Evolutionary conservation across 805 yeast species (phyloP), one percentile per base, ranked within the genome.

Genomic region (Saturnispora besseyi): DNA sequence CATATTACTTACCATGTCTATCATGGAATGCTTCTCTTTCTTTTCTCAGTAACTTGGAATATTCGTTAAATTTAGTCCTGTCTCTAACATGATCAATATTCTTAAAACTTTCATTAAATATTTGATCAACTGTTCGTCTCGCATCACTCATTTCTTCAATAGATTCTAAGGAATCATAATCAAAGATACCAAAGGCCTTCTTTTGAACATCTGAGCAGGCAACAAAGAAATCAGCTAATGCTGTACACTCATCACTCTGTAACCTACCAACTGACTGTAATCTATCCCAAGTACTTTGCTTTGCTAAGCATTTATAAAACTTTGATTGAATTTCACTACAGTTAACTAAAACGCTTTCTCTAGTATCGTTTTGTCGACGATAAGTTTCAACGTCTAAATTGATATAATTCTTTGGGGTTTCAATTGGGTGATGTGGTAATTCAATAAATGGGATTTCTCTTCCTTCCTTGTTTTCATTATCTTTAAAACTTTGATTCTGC

Each of bases 241-340:
- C 47, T 15, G 55, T 54, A 52, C 68, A 64, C 44, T 62, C 61
- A 31, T 51, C 54, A 45, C 57, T 51, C 44, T 58, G 51, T 41
- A 58, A 41, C 46, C 52, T 45, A 2, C 57, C 43, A 34, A 56
- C 51, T 1, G 56, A 41, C 5, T 47, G 48, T 6, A 58, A 15
- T 47, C 58, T 50, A 12, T 54, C 53, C 37, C 60, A 46, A 2
- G 54, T 45, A 22, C 55, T 52, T 31, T 58, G 58, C 15, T 47
- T 43, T 26, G 50, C 51, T 13, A 62, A 51, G 53, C 71, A 67
- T 15, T 60, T 54, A 26, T 62, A 51, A 45, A 61, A 64, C 32
- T 42, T 40, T n/a, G 53, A 44, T 42, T 63, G 68, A 5, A 65
- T 53, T 47, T 67, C 72, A 12, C 68, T 56, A 48, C 72, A 68